Evolutionary conservation across 2,329 filamentous ascomycete genomes (phyloP).

Genomic region (Pestalotiopsis sp.): DNA sequence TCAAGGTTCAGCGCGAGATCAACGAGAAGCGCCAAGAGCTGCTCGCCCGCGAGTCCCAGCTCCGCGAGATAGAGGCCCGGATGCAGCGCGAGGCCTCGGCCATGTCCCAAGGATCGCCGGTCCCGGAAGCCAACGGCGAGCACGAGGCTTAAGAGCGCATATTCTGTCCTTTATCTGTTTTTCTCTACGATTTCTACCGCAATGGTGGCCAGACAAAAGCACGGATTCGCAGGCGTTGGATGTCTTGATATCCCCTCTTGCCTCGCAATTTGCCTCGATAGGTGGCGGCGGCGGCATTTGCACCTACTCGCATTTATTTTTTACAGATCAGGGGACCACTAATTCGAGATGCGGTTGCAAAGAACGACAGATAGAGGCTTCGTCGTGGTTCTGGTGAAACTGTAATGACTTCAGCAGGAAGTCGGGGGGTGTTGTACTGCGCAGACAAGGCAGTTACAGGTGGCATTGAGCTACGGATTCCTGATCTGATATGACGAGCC

Average conservation of each 20-base stretch:
- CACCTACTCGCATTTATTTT: constrained; percentile 13
- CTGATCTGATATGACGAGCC: constrained; percentile 9
- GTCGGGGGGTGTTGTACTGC: background rate
- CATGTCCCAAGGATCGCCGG: constrained; percentile 39
- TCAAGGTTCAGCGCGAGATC: constrained; percentile 99
- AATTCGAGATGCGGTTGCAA: constrained; percentile 10
- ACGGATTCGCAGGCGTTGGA: constrained; percentile 30
- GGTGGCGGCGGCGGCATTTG: constrained; percentile 15
- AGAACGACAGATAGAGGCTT: background rate
- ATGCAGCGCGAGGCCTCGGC: constrained; percentile 85
- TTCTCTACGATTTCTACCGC: constrained; percentile 28
- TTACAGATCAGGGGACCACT: background rate
- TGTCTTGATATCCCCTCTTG: constrained; percentile 32
- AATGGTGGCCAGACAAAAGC: constrained; percentile 25
- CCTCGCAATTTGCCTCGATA: constrained; percentile 10
- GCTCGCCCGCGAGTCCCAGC: constrained; percentile 93
- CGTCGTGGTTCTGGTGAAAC: background rate
- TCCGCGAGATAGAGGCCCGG: constrained; percentile 97
- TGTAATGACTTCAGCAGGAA: background rate
- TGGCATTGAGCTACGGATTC: constrained; percentile 8
- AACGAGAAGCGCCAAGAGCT: constrained; percentile 99
- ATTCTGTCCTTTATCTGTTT: constrained; percentile 22
- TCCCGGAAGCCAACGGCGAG: constrained; percentile 57
- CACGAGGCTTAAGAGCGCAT: constrained; percentile 45
- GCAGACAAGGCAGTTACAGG: background rate